phyloP scores from a whole-genome alignment of 768 basidiomycete species.

The Phaeolepiota aurea region DNA sequence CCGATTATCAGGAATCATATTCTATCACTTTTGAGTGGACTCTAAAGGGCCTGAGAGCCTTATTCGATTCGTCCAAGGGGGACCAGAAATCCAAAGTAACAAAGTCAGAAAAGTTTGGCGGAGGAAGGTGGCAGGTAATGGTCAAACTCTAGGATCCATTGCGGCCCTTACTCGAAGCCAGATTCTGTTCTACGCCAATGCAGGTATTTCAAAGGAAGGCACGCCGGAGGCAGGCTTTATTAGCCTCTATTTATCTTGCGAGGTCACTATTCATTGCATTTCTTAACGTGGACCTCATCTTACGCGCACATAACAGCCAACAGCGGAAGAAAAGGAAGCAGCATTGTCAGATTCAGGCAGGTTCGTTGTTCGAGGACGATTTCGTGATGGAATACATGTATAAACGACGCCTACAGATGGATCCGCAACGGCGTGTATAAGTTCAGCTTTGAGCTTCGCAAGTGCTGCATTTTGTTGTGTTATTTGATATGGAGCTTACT shows the following conservation, averaged over 20 bases:
- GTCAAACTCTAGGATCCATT: neutral
- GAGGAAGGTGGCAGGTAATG: constrained; percentile 67
- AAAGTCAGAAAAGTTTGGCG: constrained; percentile 70
- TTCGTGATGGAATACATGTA: constrained; percentile 11
- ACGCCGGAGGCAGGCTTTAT: constrained; percentile 47
- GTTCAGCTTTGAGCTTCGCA: constrained; percentile 77
- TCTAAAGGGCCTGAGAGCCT: constrained; percentile 53
- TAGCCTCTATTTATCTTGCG: constrained; percentile 75
- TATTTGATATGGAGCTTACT: neutral
- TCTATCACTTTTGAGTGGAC: constrained; percentile 73
- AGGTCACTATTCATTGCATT: constrained; percentile 38
- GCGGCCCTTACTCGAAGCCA: constrained; percentile 18
- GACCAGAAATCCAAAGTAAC: constrained; percentile 71
- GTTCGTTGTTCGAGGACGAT: too few species aligned
- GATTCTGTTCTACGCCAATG: constrained; percentile 82
- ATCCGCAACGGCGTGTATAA: constrained; percentile 78
- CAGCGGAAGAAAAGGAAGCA: constrained; percentile 63
- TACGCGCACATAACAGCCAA: constrained; percentile 45
- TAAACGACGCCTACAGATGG: constrained; percentile 43
- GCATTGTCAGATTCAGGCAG: constrained; percentile 49
- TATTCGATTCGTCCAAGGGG: constrained; percentile 78
- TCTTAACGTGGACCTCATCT: neutral
- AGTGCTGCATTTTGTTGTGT: constrained; percentile 27
- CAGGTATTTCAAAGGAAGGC: constrained; percentile 52
- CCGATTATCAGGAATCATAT: constrained; percentile 42